Evolutionary conservation across 805 yeast species (phyloP).

Genomic region (Cyberlindnera mycetangii): DNA sequence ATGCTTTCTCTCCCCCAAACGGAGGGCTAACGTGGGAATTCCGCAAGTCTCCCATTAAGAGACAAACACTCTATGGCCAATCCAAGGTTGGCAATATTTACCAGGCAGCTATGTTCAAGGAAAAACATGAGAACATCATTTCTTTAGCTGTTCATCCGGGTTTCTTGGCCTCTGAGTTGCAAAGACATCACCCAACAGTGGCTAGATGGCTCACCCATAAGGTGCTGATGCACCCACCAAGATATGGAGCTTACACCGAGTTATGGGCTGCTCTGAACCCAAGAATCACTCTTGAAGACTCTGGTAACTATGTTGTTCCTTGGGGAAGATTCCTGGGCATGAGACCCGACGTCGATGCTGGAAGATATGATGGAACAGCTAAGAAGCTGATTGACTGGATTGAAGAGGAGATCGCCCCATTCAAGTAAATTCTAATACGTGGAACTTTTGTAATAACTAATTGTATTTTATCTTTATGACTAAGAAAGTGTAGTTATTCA

Average conservation of each 20-base stretch:
- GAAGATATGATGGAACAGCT: constrained; percentile 32
- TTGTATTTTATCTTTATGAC: too few species aligned
- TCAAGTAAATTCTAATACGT: too few species aligned
- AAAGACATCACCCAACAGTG: constrained; percentile 22
- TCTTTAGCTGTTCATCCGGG: constrained; percentile 43
- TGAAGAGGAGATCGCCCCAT: constrained; percentile 30
- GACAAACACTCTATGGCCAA: constrained; percentile 32
- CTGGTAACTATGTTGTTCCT: constrained; percentile 40
- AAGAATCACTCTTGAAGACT: constrained; percentile 30
- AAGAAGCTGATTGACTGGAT: constrained; percentile 34
- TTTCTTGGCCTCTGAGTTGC: constrained; percentile 33
- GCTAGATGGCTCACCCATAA: not conserved
- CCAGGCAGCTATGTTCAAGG: constrained; percentile 36
- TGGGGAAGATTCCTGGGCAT: constrained; percentile 39
- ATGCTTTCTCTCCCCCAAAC: constrained; percentile 28
- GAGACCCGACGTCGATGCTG: constrained; percentile 35
- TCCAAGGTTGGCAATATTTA: constrained; percentile 41
- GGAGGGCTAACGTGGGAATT: constrained; percentile 36
- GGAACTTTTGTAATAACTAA: too few species aligned
- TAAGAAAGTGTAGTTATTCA: too few species aligned
- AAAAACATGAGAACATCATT: constrained; percentile 30
- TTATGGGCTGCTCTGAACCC: constrained; percentile 43
- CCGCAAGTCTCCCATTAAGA: constrained; percentile 10
- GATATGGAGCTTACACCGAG: constrained; percentile 43
- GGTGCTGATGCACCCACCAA: constrained; percentile 3